Base-by-base conservation (phyloP, 164 flowering plant species). In the Vitis rotundifolia region DNA sequence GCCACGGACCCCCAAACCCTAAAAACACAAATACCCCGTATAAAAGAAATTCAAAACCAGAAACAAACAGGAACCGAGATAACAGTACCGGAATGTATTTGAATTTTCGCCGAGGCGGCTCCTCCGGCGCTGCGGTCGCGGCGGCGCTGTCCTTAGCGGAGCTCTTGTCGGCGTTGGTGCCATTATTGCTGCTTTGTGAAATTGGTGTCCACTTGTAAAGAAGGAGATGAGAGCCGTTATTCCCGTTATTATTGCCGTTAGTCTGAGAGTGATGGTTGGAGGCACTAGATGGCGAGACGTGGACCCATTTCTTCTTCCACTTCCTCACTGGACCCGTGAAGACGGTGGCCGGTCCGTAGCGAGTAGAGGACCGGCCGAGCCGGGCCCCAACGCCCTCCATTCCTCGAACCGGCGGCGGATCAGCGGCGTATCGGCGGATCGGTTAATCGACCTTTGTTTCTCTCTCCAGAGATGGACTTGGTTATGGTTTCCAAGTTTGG, bases 331-430 rank as follows among this genome's bases (percentile, higher is more conserved):
- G 98, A 1, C 99, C 99, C 56, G 60, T 93, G 86, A 95, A 95
- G 53, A 91, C 98, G 12, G 94, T 85, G 59, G 99, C 80, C 47
- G 98, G 91, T 19, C 91, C 97, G 83, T 90, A 93, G 26, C 98
- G 83, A 18, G 89, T 84, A 52, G 98, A 93, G 9, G 97, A 90
- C 26, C 99, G 82, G 22, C 99, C 99, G 53, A 90, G 76, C 60
- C 99, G 82, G 49, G 95, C 96, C 65, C 99, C 98, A 8, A 93
- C 98, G 10, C 91, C 99, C 73, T 95, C 99, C 99, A 95, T 95
- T 59, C 44, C 44, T 31, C 44, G 28, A 62, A n/a, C 14, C 50
- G 31, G 10, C 61, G 71, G 57, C 15, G 47, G 18, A 16, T 59
- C 63, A n/a, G 28, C 26, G 11, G 9, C n/a, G 22, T 44, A 57